Evolutionary conservation across 352 stramenopile genomes (phyloP), one percentile per base, ranked within the genome.

Genomic region (Globisporangium radiosum): DNA sequence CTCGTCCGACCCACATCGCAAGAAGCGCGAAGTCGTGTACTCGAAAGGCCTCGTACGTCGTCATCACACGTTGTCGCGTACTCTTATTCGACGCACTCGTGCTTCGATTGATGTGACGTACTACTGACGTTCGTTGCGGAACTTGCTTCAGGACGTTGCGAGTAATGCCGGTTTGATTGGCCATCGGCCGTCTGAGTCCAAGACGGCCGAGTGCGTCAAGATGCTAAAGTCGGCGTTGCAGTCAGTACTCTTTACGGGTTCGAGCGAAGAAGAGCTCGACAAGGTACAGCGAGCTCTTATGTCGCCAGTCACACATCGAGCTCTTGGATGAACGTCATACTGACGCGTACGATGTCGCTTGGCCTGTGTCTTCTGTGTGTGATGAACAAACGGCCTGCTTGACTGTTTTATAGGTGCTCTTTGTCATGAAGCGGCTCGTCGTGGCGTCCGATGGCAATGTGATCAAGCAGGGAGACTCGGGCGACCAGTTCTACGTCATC

Each of bases 401-500:
- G 33, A 7, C n/a, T n/a, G 39, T 2, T 36, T 33, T 40, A 7
- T 50, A 93, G 71, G 80, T 94, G 3, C 62, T 97, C 6, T 71
- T 87, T 39, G 78, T 93, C 54, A 96, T 97, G 77, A 83, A 90
- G 58, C 65, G 74, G 10, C 65, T 91, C 33, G 62, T 70, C 9
- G 69, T 87, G 2, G 64, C 75, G 2, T 60, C 69, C 0, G 88
- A 88, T 39, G 80, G 98, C 25, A 75, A 84, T 5, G 94, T 98
- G 49, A 98, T 98, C 61, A 92, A 84, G 53, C 91, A 98, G 64
- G 90, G 92, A 10, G 90, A 96, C 59, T 71, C 87, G 0, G 95
- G 93, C 48, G 87, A 98, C 68, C 76, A 93, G 62, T 98, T 98
- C 56, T 98, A 97, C 73, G 79, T 91, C 43, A 65, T 91, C 39